These are phyloP conservation scores for Xylona heveae DNA, from an alignment of 495 filamentous ascomycete genomes.

Conservation along the genomic window DNA sequence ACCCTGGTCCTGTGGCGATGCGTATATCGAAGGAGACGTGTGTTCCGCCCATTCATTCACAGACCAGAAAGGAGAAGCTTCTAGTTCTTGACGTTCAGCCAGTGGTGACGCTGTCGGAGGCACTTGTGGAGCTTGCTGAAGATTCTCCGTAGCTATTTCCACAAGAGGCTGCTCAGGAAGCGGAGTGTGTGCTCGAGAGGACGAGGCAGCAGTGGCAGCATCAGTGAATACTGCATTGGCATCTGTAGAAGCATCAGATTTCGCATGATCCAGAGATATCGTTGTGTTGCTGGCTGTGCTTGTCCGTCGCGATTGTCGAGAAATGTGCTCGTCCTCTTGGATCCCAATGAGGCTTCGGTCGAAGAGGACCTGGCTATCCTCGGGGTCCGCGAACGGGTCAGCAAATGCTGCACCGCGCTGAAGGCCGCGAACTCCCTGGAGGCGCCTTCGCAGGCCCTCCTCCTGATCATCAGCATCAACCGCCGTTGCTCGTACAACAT, in stretches of 20 bases:
- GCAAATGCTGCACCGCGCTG: slow-evolving; percentile 25
- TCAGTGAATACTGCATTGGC: too few relatives aligned
- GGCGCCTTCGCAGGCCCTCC: slow-evolving; percentile 22
- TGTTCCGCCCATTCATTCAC: slow-evolving; percentile 16
- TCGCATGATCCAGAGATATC: too few relatives aligned
- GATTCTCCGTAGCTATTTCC: too few relatives aligned
- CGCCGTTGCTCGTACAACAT: slow-evolving; percentile 19
- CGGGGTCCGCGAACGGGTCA: slow-evolving; percentile 33
- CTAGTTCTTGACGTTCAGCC: background rate
- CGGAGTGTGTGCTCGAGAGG: too few relatives aligned
- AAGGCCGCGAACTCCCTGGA: slow-evolving; percentile 26
- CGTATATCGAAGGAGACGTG: too few relatives aligned
- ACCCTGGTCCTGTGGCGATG: too few relatives aligned
- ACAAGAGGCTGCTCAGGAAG: too few relatives aligned
- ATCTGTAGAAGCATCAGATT: too few relatives aligned
- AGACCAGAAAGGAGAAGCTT: slow-evolving; percentile 10
- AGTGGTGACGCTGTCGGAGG: too few relatives aligned
- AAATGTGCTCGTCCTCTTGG: too few relatives aligned
- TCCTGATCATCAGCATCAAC: slow-evolving; percentile 22
- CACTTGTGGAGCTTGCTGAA: too few relatives aligned
- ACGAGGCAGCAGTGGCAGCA: too few relatives aligned
- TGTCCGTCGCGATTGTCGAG: slow-evolving; percentile 25
- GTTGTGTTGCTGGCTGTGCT: slow-evolving; percentile 14
- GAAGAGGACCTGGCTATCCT: slow-evolving; percentile 3
- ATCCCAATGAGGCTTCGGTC: background rate